Conservation (phyloP, 2,329 filamentous ascomycete genomes). For the Didymella pinodella region DNA sequence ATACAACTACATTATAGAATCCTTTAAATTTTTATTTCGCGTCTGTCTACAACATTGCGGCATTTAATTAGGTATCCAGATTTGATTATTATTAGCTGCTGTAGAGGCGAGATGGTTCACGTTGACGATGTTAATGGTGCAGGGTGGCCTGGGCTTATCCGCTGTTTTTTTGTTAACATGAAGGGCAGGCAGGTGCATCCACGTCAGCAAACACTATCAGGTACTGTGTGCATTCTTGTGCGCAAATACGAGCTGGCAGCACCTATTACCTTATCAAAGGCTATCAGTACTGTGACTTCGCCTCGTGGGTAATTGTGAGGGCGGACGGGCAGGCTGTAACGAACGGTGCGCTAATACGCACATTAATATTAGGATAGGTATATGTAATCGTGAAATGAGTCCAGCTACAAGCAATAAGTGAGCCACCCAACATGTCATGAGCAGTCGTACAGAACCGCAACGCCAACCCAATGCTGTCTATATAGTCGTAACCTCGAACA, state of each 20-base stretch:
- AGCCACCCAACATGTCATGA: slow-evolving; percentile 1
- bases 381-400: slow-evolving; percentile 7
- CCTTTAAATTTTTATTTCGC: too few species aligned
- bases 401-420: not conserved
- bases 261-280: not conserved
- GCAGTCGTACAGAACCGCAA: slow-evolving; percentile 9
- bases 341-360: slow-evolving; percentile 13
- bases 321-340: not conserved
- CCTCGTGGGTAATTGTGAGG: not conserved
- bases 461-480: slow-evolving; percentile 16
- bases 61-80: too few species aligned
- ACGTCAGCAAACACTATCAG: slow-evolving; percentile 2
- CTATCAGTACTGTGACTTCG: not conserved
- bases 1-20: too few species aligned
- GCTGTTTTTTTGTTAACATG: too few species aligned
- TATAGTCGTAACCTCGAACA: not conserved
- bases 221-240: not conserved
- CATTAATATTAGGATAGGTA: slow-evolving; percentile 17
- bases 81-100: too few species aligned
- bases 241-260: not conserved
- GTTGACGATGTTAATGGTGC: too few species aligned
- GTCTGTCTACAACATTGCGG: too few species aligned
- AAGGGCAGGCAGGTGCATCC: slow-evolving; percentile 5
- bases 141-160: too few species aligned
- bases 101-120: too few species aligned